These are phyloP conservation scores for Flaveria linearis DNA, from an alignment of 129 eudicot genomes.

Conservation along the genomic window DNA sequence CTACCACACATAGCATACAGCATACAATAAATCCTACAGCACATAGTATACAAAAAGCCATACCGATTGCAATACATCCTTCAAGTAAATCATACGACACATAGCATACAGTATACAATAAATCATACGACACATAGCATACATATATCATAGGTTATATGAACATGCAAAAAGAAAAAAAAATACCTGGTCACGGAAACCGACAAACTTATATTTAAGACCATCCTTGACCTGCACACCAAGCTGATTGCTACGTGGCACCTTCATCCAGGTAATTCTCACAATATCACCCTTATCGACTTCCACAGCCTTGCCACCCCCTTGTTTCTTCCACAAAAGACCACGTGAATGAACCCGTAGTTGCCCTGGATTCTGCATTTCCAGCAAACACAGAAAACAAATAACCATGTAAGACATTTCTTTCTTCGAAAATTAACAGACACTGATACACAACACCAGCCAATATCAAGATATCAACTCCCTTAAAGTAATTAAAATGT, in stretches of 20 bases:
- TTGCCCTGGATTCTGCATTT: constrained; percentile 81
- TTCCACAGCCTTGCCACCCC: constrained; percentile 97
- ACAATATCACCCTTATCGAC: constrained; percentile 69
- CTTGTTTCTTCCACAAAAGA: constrained; percentile 88
- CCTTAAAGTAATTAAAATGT: not conserved
- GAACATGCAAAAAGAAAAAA: not conserved
- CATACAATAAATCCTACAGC: too few species aligned
- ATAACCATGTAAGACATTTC: not conserved
- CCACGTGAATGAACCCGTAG: constrained; percentile 80
- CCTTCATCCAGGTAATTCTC: constrained; percentile 86
- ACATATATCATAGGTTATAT: too few species aligned
- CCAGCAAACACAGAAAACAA: constrained; percentile 12
- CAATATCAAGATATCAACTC: not conserved
- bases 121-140: too few species aligned
- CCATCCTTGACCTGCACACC: constrained; percentile 81
- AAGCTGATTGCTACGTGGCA: constrained; percentile 87
- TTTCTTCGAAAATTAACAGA: not conserved
- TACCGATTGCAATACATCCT: too few species aligned
- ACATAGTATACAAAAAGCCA: too few species aligned
- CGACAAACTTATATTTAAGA: constrained; percentile 79
- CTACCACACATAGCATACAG: too few species aligned
- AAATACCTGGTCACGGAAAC: constrained; percentile 85
- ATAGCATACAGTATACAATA: too few species aligned
- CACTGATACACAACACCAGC: not conserved
- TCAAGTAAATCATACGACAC: too few species aligned